phyloP scores from a whole-genome alignment of 345 rosid genomes.

The Microthlaspi erraticum region DNA sequence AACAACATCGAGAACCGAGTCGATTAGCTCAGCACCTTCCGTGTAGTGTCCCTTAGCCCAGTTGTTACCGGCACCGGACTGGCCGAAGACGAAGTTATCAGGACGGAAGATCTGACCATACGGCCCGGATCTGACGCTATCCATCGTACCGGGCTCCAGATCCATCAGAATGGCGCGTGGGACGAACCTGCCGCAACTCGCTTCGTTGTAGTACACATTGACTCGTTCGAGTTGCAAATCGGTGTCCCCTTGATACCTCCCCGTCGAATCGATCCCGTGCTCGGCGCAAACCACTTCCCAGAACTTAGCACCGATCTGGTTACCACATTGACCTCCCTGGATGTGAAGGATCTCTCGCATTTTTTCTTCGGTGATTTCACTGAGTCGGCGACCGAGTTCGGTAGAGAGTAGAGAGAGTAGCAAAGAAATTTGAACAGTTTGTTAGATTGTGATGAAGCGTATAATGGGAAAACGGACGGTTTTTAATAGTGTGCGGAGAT shows the following conservation, averaged over 20 bases:
- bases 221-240: slow-evolving; percentile 65
- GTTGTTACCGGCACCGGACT: slow-evolving; percentile 14
- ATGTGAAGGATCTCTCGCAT: slow-evolving; percentile 67
- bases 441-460: not conserved
- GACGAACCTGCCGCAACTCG: slow-evolving; percentile 61
- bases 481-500: slow-evolving; percentile 20
- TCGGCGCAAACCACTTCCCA: slow-evolving; percentile 39
- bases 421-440: not conserved
- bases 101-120: slow-evolving; percentile 14
- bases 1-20: slow-evolving; percentile 28
- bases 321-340: slow-evolving; percentile 68
- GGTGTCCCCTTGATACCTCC: slow-evolving; percentile 55
- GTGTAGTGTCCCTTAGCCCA: slow-evolving; percentile 36
- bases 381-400: not conserved
- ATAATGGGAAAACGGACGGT: not conserved
- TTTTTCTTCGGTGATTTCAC: slow-evolving; percentile 23
- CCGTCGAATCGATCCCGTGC: slow-evolving; percentile 66
- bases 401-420: not conserved
- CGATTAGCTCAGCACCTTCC: slow-evolving; percentile 25
- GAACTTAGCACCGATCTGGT: slow-evolving; percentile 45
- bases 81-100: slow-evolving; percentile 10
- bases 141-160: slow-evolving; percentile 73
- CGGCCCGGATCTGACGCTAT: slow-evolving; percentile 24
- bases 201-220: slow-evolving; percentile 68
- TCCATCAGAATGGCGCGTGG: slow-evolving; percentile 67